Percentiles rank a stretch among this genome's conserved stretches.
Evolutionary conservation across 352 stramenopile genomes (phyloP).

Genomic region (Pythium volutum): DNA sequence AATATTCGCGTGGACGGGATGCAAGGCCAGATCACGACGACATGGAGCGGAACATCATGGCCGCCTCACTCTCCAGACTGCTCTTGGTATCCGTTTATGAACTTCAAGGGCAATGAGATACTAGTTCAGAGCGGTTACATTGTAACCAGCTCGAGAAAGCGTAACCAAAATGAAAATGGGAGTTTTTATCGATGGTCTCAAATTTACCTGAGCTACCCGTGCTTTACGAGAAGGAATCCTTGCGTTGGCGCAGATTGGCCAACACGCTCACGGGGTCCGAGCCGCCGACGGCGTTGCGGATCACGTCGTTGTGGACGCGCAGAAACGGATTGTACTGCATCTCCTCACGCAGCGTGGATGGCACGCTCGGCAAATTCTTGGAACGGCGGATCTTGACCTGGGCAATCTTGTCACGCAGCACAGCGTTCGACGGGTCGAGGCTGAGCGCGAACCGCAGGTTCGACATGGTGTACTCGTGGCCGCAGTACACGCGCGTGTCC

Average conservation of each 20-base stretch:
- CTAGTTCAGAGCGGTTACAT: no score
- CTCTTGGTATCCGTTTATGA: no score
- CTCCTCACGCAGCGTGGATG: constrained; percentile 84
- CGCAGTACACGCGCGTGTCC: constrained; percentile 87
- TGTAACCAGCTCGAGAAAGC: no score
- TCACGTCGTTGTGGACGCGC: constrained; percentile 79
- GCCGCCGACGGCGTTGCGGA: constrained; percentile 75
- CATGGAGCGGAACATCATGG: not conserved
- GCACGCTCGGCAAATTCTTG: constrained; percentile 90
- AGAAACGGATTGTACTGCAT: constrained; percentile 89
- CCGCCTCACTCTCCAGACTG: not conserved
- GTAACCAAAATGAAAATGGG: not conserved
- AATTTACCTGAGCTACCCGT: not conserved
- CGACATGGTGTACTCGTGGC: constrained; percentile 92
- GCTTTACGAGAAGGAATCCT: constrained; percentile 51
- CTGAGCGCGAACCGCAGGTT: constrained; percentile 93
- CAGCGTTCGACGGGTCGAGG: constrained; percentile 90
- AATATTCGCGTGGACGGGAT: no score
- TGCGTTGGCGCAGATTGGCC: constrained; percentile 70
- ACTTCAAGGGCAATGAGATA: no score
- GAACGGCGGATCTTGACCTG: constrained; percentile 67
- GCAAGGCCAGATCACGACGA: not conserved
- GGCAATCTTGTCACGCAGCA: constrained; percentile 84
- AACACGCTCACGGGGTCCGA: constrained; percentile 78
- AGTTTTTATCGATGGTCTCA: not conserved